Evolutionary conservation across 2,329 filamentous ascomycete genomes (phyloP).

Genomic region (Aaosphaeria pasadenensis): DNA sequence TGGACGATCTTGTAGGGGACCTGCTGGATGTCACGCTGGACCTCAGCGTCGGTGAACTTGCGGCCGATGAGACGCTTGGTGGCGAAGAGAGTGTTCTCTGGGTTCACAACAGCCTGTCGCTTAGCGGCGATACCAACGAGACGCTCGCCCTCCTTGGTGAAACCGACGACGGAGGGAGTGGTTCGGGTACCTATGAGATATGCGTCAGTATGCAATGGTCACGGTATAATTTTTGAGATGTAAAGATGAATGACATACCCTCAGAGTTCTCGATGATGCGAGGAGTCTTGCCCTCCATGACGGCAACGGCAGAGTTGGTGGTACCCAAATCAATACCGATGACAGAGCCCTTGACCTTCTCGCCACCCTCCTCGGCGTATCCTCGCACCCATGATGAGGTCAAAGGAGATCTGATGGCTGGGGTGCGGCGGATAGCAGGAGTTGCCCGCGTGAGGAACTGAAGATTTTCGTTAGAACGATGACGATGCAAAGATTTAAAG

Average conservation of each 20-base stretch:
- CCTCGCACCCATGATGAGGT: conserved; percentile 69
- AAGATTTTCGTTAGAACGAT: conserved; percentile 2
- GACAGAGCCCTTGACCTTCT: conserved; percentile 91
- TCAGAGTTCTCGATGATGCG: conserved; percentile 98
- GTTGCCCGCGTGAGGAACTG: conserved; percentile 69
- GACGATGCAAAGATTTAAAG: neutral
- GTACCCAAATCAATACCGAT: conserved; percentile 99
- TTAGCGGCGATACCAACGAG: conserved; percentile 96
- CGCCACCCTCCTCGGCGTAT: conserved; percentile 67
- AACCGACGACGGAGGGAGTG: conserved; percentile 92
- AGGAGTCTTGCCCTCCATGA: conserved; percentile 95
- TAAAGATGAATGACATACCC: conserved; percentile 55
- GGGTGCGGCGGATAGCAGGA: conserved; percentile 63
- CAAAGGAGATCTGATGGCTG: conserved; percentile 66
- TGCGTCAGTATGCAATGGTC: conserved; percentile 1
- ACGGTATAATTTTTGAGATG: neutral
- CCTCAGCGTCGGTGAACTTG: conserved; percentile 91
- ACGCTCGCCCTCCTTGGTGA: conserved; percentile 92
- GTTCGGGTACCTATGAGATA: conserved; percentile 68
- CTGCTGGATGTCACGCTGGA: conserved; percentile 95
- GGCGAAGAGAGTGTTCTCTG: conserved; percentile 96
- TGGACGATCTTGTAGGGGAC: conserved; percentile 98
- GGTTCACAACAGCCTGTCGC: conserved; percentile 97
- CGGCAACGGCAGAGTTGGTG: conserved; percentile 94
- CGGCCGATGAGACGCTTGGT: conserved; percentile 98